Evolutionary conservation across 371 early-diverging fungal species (phyloP), one percentile per base, ranked within the genome.

Genomic region (Apophysomyces variabilis): DNA sequence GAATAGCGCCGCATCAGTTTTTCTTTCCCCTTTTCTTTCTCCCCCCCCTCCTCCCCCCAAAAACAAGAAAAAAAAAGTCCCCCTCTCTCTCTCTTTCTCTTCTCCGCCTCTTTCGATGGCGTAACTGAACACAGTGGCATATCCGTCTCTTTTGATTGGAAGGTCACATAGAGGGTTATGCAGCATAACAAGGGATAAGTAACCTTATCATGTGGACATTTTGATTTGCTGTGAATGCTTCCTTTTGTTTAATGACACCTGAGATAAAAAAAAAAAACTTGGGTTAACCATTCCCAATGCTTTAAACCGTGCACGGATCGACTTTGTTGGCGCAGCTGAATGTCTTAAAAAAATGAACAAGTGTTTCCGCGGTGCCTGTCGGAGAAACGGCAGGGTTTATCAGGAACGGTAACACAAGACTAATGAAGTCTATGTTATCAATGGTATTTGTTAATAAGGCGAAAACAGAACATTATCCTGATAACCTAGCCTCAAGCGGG

Each of bases 341-440:
- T 50, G 54, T 50, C 54, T 50, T 50, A 50, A 50, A 47, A 26
- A 26, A 26, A 26, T 26, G 32, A 26, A 3, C 3, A 26, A 50
- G 21, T n/a, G 9, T 21, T 50, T 50, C 54, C 54, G 54, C 54
- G 54, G 54, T 50, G 54, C 54, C 54, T 50, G 54, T 50, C 54
- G 54, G 54, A 50, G 54, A 50, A 50, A 50, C 54, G 54, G 54
- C 54, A 18, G 7, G 18, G 21, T 50, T 21, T 50, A 50, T 50
- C 54, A 50, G 54, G 54, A 50, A 50, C 54, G 54, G 54, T 50
- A 50, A 50, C 54, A 50, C 54, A 50, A 50, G 35, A 21, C 54
- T 50, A 50, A 50, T 50, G 21, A 50, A 50, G n/a, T 21, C 9
- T 50, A 45, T 50, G 54, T 50, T 5, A 9, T 11, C 7, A 26